Conservation (phyloP, 306 rosid species). For the Erythrophleum fordii region DNA sequence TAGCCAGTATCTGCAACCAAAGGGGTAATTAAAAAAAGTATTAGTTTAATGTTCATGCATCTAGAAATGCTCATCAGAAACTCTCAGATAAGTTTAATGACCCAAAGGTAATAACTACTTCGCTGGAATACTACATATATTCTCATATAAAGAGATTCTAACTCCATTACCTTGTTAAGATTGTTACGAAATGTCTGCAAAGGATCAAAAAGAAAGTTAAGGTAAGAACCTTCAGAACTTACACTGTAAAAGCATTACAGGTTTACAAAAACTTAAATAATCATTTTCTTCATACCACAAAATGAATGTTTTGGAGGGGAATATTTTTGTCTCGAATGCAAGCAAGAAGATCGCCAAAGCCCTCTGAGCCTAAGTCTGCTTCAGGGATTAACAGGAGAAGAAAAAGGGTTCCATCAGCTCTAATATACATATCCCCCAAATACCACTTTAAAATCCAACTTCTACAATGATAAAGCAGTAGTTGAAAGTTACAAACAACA, state of each 20-base stretch:
- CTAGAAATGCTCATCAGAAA: background rate
- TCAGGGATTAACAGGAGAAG: slow-evolving; percentile 31
- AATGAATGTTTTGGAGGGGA: slow-evolving; percentile 89
- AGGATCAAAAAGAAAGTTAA: slow-evolving; percentile 28
- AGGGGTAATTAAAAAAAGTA: slow-evolving; percentile 1
- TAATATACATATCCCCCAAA: slow-evolving; percentile 23
- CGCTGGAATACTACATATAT: background rate
- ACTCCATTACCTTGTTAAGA: slow-evolving; percentile 80
- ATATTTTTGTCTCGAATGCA: slow-evolving; percentile 85
- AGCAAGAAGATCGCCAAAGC: slow-evolving; percentile 88
- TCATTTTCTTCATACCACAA: slow-evolving; percentile 71
- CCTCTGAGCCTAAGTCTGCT: slow-evolving; percentile 87
- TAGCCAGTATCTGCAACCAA: slow-evolving; percentile 75
- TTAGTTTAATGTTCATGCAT: background rate
- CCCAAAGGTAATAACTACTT: slow-evolving; percentile 10
- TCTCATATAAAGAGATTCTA: background rate
- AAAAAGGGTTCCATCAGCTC: slow-evolving; percentile 29
- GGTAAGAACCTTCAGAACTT: slow-evolving; percentile 37
- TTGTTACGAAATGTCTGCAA: slow-evolving; percentile 94
- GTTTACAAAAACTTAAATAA: slow-evolving; percentile 20
- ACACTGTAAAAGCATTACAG: slow-evolving; percentile 18
- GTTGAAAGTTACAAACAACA: background rate
- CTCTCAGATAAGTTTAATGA: slow-evolving; percentile 3
- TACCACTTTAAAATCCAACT: slow-evolving; percentile 22
- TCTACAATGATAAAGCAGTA: background rate